Evolutionary conservation across 1,284 basidiomycete genomes (phyloP), one percentile per base, ranked within the genome.

Genomic region (Heliocybe sulcata): DNA sequence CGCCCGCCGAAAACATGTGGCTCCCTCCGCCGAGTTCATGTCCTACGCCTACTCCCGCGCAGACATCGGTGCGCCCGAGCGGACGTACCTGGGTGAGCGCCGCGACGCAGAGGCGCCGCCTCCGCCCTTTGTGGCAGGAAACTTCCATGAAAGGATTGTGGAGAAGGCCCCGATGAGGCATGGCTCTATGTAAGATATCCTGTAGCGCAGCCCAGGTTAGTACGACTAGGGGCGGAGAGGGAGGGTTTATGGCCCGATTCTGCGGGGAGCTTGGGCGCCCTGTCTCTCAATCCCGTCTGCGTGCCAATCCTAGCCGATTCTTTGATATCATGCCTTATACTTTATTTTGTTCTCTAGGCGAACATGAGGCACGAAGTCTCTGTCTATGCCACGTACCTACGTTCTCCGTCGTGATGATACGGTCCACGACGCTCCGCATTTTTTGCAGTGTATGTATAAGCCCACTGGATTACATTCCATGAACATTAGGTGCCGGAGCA

Each of bases 21-120:
- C 77, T 2, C 80, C 82, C 1, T 81, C 81, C 2, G 70, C 77
- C 6, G 77, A 80, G 58, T 82, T 80, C 59, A 27, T 54, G 26
- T 29, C 23, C 2, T 35, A 35, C 16, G 38, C 42, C 14, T 55
- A 27, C 11, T 9, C 27, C 2, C 35, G n/a, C 45, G 19, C 25
- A 49, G 45, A 33, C 48, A 16, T 35, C 19, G 45, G 27, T 20
- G 25, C 11, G 23, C 54, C 50, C 27, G 12, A 6, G 27, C 4
- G 4, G 11, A n/a, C 25, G 11, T 26, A 29, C n/a, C 12, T 49
- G 11, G 47, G 16, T 3, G 23, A n/a, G n/a, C n/a, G 23, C 3
- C 12, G 14, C 6, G 47, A 49, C 47, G 16, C 14, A 22, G 47
- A 49, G 22, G 47, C 10, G 3, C 20, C 47, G 3, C 47, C 47